Evolutionary conservation across 768 basidiomycete species (phyloP), one percentile per base, ranked within the genome.

Genomic region (Termitomyces sp.): DNA sequence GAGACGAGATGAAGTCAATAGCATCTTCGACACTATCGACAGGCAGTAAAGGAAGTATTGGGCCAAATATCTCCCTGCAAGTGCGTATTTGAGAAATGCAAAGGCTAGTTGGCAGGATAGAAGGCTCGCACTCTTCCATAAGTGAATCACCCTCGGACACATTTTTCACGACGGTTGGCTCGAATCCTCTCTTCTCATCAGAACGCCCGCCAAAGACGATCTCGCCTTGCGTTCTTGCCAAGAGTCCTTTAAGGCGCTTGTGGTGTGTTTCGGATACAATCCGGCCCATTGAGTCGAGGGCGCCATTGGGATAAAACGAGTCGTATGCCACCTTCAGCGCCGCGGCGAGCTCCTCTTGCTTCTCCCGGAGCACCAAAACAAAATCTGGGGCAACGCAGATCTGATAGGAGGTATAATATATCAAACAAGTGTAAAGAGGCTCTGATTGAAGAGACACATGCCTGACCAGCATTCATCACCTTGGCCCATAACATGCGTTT

Each of bases 11-110:
- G 62, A 82, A 82, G 1, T 75, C 72, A 37, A 88, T 72, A 0
- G 83, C 87, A 20, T 82, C 80, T 3, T 82, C 75, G 7, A 87
- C 53, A 53, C 68, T 72, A 32, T 84, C 79, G 0, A 90, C 78
- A 0, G 81, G 72, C 13, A 90, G 63, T 46, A 92, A 74, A 0
- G 88, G 83, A 7, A 91, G 64, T 24, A 91, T 67, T 0, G 90
- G 89, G 0, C 87, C 90, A 61, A 92, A 92, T 3, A 90, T 67
- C 66, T 91, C 90, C 59, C 88, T 89, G 44, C 14, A 10, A 61
- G 5, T 41, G 50, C 32, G 10, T 9, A 20, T 24, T 20, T 44
- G 20, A 46, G 24, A 31, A 36, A 50, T 31, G 22, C 7, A 20
- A 42, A 46, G 4, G 26, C 24, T 22, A 24, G 24, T 10, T 9